A percentile compares a stretch with the other conserved stretches of the same genome.
Evolutionary conservation across 345 rosid species (phyloP).

Genomic region (Lagerstroemia speciosa): DNA sequence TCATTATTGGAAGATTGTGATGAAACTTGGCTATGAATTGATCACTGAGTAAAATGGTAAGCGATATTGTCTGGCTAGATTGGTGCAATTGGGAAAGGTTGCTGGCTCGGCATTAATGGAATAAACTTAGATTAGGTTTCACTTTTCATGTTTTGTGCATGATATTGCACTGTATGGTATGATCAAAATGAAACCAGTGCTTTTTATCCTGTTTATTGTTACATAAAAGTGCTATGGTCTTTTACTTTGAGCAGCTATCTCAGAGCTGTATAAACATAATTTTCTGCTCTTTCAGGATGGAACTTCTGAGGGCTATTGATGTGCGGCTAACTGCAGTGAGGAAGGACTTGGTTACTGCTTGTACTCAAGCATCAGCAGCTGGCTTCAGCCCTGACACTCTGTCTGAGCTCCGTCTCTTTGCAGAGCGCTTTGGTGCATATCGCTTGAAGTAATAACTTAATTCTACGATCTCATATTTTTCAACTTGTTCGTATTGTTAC

Average conservation of each 20-base stretch:
- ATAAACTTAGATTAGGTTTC: neutral
- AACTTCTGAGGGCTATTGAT: constrained; percentile 94
- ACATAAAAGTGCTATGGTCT: neutral
- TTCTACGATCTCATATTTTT: neutral
- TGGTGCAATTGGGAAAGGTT: neutral
- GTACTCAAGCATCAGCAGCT: constrained; percentile 74
- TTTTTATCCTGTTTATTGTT: neutral
- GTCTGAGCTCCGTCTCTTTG: constrained; percentile 65
- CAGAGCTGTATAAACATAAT: neutral
- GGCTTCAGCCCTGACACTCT: constrained; percentile 70
- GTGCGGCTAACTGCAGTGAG: constrained; percentile 70
- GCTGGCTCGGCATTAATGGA: neutral
- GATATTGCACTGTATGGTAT: neutral
- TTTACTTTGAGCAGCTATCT: neutral
- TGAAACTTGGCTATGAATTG: neutral
- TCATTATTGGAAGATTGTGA: neutral
- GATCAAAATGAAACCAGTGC: neutral
- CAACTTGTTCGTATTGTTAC: neutral
- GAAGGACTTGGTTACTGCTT: constrained; percentile 69
- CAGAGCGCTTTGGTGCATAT: constrained; percentile 78
- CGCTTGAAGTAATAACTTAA: constrained; percentile 68
- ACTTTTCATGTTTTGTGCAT: neutral
- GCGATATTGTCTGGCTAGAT: neutral
- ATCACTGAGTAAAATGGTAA: neutral
- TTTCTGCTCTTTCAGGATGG: constrained; percentile 48